Percentiles rank a stretch among this genome's conserved stretches.
Evolutionary conservation across 2,329 filamentous ascomycete genomes (phyloP).

Genomic region (Colletotrichum camelliae): DNA sequence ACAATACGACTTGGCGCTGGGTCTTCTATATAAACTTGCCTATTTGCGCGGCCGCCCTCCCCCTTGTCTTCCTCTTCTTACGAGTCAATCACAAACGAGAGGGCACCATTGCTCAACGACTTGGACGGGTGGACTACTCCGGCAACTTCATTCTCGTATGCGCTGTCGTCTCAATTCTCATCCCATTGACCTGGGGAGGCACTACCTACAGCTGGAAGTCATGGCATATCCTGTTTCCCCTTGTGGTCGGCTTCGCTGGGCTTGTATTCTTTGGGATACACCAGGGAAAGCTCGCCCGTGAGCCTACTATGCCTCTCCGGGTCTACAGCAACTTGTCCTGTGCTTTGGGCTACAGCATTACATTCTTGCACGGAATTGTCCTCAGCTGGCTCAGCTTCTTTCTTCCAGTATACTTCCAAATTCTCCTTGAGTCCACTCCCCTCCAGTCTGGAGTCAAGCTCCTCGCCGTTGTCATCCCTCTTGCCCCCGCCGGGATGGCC

Average conservation of each 20-base stretch:
- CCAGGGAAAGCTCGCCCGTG: background rate
- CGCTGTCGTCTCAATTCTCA: conserved; percentile 15
- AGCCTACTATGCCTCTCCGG: conserved; percentile 21
- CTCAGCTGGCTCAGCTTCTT: background rate
- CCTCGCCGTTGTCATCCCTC: background rate
- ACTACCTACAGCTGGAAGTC: conserved; percentile 2
- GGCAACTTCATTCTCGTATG: conserved; percentile 25
- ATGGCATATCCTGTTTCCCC: background rate
- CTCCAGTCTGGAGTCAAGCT: background rate
- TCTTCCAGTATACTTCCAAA: background rate
- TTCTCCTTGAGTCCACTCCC: background rate
- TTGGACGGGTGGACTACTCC: conserved; percentile 20
- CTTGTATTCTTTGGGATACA: background rate
- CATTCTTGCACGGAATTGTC: conserved; percentile 25
- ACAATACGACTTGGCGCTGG: conserved; percentile 42
- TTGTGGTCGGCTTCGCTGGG: background rate
- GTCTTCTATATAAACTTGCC: conserved; percentile 41
- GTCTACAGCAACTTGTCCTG: conserved; percentile 20
- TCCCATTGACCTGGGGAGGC: conserved; percentile 1
- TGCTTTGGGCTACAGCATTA: conserved; percentile 27
- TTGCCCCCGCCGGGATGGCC: background rate
- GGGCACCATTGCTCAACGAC: background rate
- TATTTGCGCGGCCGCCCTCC: conserved; percentile 20
- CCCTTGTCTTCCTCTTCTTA: background rate
- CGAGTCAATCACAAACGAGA: background rate